These are phyloP conservation scores for Begonia masoniana DNA, from an alignment of 306 rosid species.

Conservation along the genomic window DNA sequence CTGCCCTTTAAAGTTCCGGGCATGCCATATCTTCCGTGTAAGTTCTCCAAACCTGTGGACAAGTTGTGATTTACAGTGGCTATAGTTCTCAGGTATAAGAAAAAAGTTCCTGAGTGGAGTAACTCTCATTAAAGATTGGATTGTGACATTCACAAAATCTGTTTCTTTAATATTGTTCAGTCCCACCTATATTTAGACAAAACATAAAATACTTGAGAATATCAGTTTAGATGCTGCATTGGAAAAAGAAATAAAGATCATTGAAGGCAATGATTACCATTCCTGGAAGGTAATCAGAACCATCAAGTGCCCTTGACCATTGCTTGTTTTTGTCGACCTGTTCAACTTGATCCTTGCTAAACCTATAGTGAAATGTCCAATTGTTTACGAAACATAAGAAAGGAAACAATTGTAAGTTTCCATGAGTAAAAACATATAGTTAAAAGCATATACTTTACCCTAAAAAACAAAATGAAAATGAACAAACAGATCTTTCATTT, in stretches of 20 bases:
- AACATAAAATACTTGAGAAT: neutral
- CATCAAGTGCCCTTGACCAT: constrained; percentile 98
- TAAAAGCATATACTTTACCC: too few species aligned
- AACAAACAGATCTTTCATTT: too few species aligned
- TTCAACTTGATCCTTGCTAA: constrained; percentile 64
- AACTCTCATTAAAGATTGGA: constrained; percentile 92
- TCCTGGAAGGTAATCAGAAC: constrained; percentile 98
- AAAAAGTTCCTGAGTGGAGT: constrained; percentile 89
- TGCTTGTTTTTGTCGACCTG: constrained; percentile 82
- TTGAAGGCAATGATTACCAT: constrained; percentile 36
- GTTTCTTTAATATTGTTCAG: constrained; percentile 95
- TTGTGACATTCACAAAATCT: constrained; percentile 93
- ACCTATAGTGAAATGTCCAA: constrained; percentile 29
- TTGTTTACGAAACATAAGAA: neutral
- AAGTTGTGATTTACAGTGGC: constrained; percentile 73
- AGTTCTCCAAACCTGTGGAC: constrained; percentile 97
- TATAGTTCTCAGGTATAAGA: constrained; percentile 80
- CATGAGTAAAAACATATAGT: too few species aligned
- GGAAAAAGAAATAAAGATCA: neutral
- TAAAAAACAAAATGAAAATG: too few species aligned
- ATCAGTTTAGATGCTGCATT: neutral
- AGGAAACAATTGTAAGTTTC: too few species aligned
- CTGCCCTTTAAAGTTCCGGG: constrained; percentile 95
- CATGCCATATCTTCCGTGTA: constrained; percentile 95
- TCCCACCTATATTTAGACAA: constrained; percentile 48